A percentile compares a stretch with the other conserved stretches of the same genome.
These are phyloP conservation scores for Microsporum ferrugineum DNA, from an alignment of 2,329 filamentous ascomycete genomes.

Conservation along the genomic window DNA sequence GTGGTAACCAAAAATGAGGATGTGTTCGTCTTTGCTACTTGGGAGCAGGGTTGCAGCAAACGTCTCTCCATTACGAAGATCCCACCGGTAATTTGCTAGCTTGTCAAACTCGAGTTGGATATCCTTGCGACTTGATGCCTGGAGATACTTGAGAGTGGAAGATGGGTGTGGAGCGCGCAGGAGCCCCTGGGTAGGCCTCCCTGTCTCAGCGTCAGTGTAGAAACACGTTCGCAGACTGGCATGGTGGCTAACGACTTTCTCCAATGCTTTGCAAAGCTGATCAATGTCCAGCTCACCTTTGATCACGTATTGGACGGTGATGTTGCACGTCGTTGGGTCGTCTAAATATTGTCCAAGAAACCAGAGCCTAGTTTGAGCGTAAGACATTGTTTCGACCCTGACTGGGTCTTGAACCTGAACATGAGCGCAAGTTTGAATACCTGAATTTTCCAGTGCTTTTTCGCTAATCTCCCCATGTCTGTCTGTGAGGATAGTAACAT, in stretches of 20 bases:
- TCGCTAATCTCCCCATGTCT: no score
- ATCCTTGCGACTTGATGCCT: neutral
- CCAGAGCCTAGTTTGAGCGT: constrained; percentile 32
- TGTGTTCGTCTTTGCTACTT: no score
- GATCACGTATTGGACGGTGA: constrained; percentile 24
- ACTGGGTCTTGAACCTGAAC: neutral
- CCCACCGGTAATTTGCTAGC: constrained; percentile 24
- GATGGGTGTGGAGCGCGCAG: no score
- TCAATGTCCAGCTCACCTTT: constrained; percentile 23
- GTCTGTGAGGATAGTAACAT: no score
- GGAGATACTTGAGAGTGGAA: no score
- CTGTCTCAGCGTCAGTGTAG: constrained; percentile 12
- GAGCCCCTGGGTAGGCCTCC: neutral
- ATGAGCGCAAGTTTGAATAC: no score
- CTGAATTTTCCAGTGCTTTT: neutral
- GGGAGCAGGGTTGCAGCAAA: constrained; percentile 22
- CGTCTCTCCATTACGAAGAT: constrained; percentile 31
- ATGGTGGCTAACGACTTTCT: constrained; percentile 21
- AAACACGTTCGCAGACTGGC: constrained; percentile 26
- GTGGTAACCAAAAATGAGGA: constrained; percentile 29
- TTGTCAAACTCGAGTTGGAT: constrained; percentile 11
- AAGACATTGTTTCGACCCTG: constrained; percentile 21
- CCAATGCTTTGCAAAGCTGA: constrained; percentile 26
- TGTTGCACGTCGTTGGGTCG: constrained; percentile 34
- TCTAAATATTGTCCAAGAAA: constrained; percentile 13